Conservation (phyloP, 2,329 filamentous ascomycete species). For the Sclerotinia spermophila region DNA sequence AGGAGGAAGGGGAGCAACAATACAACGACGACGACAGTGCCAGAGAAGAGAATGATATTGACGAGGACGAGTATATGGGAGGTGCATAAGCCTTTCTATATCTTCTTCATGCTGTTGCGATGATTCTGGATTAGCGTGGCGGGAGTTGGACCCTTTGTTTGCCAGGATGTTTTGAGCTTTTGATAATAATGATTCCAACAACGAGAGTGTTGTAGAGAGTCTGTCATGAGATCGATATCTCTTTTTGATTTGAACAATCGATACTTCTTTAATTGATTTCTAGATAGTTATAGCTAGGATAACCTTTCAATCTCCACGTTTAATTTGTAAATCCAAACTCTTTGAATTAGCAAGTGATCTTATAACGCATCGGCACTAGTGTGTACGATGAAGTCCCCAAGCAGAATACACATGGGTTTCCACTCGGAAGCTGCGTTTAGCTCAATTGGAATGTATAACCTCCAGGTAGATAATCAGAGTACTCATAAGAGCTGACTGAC, state of each 20-base stretch:
- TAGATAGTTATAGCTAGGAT: background rate
- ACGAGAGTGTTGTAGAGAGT: background rate
- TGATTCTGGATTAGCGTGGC: background rate
- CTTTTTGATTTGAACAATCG: background rate
- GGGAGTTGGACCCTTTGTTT: background rate
- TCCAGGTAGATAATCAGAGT: background rate
- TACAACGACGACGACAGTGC: background rate
- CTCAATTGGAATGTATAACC: background rate
- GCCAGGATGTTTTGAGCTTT: background rate
- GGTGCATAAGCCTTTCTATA: background rate
- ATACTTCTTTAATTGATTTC: background rate
- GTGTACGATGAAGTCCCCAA: background rate
- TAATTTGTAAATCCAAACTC: background rate
- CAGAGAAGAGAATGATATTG: background rate
- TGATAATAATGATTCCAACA: background rate
- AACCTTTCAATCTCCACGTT: background rate
- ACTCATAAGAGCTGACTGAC: too few relatives aligned
- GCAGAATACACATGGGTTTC: background rate
- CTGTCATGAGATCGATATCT: background rate
- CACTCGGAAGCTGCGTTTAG: background rate
- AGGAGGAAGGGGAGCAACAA: background rate
- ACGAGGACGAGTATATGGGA: background rate
- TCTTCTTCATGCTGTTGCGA: background rate
- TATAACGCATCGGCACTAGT: background rate
- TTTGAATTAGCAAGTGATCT: background rate